A percentile compares a stretch with the other conserved stretches of the same genome.
Evolutionary conservation across 805 yeast genomes (phyloP).

Genomic region (Metschnikowia koreensis): DNA sequence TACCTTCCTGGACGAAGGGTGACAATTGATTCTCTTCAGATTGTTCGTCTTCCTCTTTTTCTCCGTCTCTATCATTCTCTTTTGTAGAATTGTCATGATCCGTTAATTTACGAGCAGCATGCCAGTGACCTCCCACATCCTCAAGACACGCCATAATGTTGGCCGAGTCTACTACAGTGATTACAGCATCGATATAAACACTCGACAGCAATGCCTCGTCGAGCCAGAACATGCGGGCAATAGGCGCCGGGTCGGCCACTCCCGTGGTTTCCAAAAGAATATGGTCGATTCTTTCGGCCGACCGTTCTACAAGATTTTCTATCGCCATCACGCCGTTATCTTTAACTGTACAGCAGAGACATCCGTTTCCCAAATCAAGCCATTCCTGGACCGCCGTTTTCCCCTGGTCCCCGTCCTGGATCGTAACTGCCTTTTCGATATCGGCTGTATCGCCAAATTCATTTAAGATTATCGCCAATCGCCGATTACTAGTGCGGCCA

Average conservation of each 20-base stretch:
- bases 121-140: constrained; percentile 75
- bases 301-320: constrained; percentile 74
- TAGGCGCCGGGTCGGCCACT: constrained; percentile 96
- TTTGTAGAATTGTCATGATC: constrained; percentile 10
- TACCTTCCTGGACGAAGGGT: constrained; percentile 40
- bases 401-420: constrained; percentile 44
- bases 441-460: constrained; percentile 91
- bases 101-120: constrained; percentile 38
- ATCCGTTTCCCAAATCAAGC: constrained; percentile 96
- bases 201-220: constrained; percentile 84
- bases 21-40: constrained; percentile 27
- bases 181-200: constrained; percentile 86
- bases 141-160: constrained; percentile 64
- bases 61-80: too few species aligned
- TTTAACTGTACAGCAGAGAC: constrained; percentile 93
- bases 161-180: constrained; percentile 79
- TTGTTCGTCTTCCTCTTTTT: too few species aligned
- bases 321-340: constrained; percentile 94
- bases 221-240: constrained; percentile 96
- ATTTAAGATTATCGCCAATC: constrained; percentile 86
- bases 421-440: constrained; percentile 82
- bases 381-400: constrained; percentile 74
- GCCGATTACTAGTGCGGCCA: constrained; percentile 65
- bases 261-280: constrained; percentile 95
- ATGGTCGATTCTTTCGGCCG: constrained; percentile 77